Percentiles rank a stretch among this genome's conserved stretches.
Evolutionary conservation across 192 early-diverging fungal genomes (phyloP).

Genomic region (Oehlia diaphana): DNA sequence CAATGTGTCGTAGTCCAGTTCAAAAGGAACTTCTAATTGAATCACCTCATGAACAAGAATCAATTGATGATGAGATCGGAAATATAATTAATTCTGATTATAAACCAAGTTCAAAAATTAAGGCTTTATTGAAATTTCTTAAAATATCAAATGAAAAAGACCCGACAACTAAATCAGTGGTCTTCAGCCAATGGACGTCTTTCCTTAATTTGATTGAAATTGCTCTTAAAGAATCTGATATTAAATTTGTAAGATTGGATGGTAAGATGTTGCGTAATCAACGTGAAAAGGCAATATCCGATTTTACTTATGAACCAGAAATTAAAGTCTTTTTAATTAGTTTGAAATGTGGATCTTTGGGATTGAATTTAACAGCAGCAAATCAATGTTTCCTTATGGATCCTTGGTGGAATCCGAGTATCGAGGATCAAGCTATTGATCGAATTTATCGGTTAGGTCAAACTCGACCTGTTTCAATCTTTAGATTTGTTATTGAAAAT

Average conservation of each 20-base stretch:
- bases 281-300: conserved; percentile 40
- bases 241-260: conserved; percentile 65
- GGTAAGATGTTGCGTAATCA: conserved; percentile 41
- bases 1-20: background rate
- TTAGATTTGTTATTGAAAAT: conserved; percentile 58
- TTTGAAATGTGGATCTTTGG: conserved; percentile 68
- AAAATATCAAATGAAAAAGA: conserved; percentile 24
- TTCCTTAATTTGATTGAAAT: conserved; percentile 77
- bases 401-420: conserved; percentile 80
- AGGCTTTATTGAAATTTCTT: conserved; percentile 47
- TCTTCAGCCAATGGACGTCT: conserved; percentile 93
- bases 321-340: conserved; percentile 59
- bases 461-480: conserved; percentile 56
- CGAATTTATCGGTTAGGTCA: conserved; percentile 76
- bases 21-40: background rate
- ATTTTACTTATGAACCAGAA: conserved; percentile 41
- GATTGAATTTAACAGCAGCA: conserved; percentile 65
- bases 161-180: conserved; percentile 70
- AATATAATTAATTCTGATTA: background rate
- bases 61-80: background rate
- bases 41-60: background rate
- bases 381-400: conserved; percentile 71
- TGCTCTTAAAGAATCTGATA: conserved; percentile 50
- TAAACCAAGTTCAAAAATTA: conserved; percentile 39
- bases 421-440: conserved; percentile 56